Base-by-base conservation (phyloP, 768 basidiomycete genomes). In the Pleurotus tuoliensis region DNA sequence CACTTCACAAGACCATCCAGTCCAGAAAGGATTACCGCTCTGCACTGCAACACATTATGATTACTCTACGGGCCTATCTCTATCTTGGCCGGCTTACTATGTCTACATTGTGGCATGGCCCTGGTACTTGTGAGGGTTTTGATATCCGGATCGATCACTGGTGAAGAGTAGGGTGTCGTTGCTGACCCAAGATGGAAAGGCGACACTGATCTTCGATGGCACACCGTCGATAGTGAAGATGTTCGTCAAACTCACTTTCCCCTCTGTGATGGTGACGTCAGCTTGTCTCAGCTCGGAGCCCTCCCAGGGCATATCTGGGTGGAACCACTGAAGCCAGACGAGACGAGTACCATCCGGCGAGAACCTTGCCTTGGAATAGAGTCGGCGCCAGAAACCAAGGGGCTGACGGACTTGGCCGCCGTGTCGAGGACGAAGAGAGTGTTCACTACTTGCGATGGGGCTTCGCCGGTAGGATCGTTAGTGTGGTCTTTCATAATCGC, bases 251-350 rank as follows among this genome's bases (percentile, higher is more conserved):
- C 66, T 56, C 45, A 82, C 25, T 3, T 45, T 58, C 38, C 68
- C 60, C 3, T 58, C 61, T 20, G 64, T 55, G 18, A 72, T 49
- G 3, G 56, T 39, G 37, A 86, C 71, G 13, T 80, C 71, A 0
- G 80, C 87, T 34, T 84, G 62, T 64, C 77, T 73, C 57, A 90
- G 73, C 61, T 80, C 70, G 1, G 78, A 72, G 3, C 83, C 85
- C 62, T 87, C 82, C 87, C 87, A 92, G 11, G 89, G 74, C 73
- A 76, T 75, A 56, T 75, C 73, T 8, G 75, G 74, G 47, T 86
- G 86, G 59, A 68, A 76, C 89, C 88, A 89, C 58, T 85, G 76
- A 41, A 82, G 72, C 83, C 84, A 92, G 1, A 76, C 78, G n/a
- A 90, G 61, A 52, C 71, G 74, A 34, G 66, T 71, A 0, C 87